These are phyloP conservation scores for Massospora cicadina DNA, from an alignment of 371 early-diverging fungal genomes.

Conservation along the genomic window DNA sequence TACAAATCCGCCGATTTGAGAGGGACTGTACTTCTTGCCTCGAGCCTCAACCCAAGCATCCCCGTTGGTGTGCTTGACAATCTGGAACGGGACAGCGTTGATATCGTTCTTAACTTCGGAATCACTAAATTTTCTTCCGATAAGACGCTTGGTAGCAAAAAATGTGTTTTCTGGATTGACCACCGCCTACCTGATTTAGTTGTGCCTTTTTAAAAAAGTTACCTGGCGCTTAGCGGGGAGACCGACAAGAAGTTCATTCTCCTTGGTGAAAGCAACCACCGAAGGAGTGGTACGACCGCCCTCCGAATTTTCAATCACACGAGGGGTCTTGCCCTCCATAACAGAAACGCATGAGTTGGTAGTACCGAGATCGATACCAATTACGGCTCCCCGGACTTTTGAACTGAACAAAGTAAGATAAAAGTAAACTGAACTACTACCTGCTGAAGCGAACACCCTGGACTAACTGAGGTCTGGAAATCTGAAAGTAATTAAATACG, in stretches of 20 bases:
- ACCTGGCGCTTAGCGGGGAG: constrained; percentile 90
- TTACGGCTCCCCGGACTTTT: constrained; percentile 75
- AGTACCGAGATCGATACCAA: constrained; percentile 99
- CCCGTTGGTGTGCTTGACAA: constrained; percentile 76
- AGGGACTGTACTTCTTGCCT: constrained; percentile 86
- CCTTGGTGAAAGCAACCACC: constrained; percentile 84
- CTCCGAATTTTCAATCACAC: constrained; percentile 93
- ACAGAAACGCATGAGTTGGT: constrained; percentile 98
- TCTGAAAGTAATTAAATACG: background rate
- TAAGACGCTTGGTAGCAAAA: constrained; percentile 89
- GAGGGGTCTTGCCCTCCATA: constrained; percentile 91
- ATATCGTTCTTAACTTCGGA: constrained; percentile 65
- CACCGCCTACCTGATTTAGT: constrained; percentile 36
- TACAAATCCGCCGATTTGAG: constrained; percentile 90
- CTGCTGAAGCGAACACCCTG: constrained; percentile 3
- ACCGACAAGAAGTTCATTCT: constrained; percentile 87
- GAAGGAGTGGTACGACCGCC: constrained; percentile 97
- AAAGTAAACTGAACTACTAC: background rate
- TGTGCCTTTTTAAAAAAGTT: constrained; percentile 5
- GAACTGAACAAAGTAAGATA: constrained; percentile 19
- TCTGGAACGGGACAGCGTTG: constrained; percentile 78
- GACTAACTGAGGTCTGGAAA: background rate
- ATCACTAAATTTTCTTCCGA: constrained; percentile 88
- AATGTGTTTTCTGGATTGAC: constrained; percentile 90
- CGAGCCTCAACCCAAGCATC: constrained; percentile 95